A percentile compares a stretch with the other conserved stretches of the same genome.
phyloP scores from a whole-genome alignment of 192 early-diverging fungal genomes.

The Coemansia sp. region DNA sequence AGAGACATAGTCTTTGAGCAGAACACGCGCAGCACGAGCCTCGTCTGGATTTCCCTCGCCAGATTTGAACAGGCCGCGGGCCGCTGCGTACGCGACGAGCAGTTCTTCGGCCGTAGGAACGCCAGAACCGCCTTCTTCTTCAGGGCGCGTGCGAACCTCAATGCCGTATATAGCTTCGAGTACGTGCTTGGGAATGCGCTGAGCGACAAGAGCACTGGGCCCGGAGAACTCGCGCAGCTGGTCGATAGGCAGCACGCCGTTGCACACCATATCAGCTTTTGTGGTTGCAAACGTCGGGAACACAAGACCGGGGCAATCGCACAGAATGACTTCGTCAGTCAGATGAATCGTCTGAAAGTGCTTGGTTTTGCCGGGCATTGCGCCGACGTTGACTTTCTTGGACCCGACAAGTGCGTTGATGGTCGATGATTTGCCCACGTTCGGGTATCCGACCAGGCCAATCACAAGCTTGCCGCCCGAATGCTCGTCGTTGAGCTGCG shows the following conservation, averaged over 20 bases:
- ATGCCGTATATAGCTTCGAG: slow-evolving; percentile 94
- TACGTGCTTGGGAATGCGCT: slow-evolving; percentile 82
- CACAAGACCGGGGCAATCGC: slow-evolving; percentile 99
- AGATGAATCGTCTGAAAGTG: slow-evolving; percentile 99
- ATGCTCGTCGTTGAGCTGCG: slow-evolving; percentile 44
- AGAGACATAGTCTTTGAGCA: slow-evolving; percentile 97
- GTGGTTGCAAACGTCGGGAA: slow-evolving; percentile 99
- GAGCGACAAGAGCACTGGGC: slow-evolving; percentile 75
- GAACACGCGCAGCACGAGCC: slow-evolving; percentile 90
- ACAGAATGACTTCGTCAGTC: slow-evolving; percentile 79
- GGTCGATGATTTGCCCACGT: slow-evolving; percentile 99
- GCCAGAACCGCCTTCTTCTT: slow-evolving; percentile 73
- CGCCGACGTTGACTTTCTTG: slow-evolving; percentile 89
- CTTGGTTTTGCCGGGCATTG: slow-evolving; percentile 99
- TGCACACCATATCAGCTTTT: slow-evolving; percentile 97
- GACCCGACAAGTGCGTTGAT: slow-evolving; percentile 96
- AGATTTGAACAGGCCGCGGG: slow-evolving; percentile 86
- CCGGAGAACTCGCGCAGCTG: slow-evolving; percentile 94
- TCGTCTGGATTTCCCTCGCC: slow-evolving; percentile 98
- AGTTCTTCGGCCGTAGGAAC: slow-evolving; percentile 89
- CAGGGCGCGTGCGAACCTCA: slow-evolving; percentile 69
- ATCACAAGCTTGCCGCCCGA: slow-evolving; percentile 69
- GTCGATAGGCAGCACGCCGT: slow-evolving; percentile 98
- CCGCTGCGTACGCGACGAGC: slow-evolving; percentile 86
- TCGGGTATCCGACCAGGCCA: slow-evolving; percentile 98